Conservation (phyloP, 129 eudicot genomes). For the Flaveria robusta region DNA sequence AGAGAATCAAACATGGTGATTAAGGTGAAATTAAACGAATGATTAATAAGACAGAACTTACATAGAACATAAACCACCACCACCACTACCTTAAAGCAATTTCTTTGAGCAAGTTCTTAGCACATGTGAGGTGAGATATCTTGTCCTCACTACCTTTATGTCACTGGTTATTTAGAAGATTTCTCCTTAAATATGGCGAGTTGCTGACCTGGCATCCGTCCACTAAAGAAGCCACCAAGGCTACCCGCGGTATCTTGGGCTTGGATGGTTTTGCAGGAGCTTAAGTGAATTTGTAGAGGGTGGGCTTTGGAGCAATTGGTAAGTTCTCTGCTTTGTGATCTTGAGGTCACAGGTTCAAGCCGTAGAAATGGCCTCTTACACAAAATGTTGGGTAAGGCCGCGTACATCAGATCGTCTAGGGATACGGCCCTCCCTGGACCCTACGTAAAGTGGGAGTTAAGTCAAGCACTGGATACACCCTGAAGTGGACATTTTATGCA, state of each 20-base stretch:
- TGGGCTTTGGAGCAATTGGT: too few species aligned
- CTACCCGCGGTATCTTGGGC: too few species aligned
- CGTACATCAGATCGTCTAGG: too few species aligned
- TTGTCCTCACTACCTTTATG: not conserved
- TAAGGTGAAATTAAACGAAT: slow-evolving; percentile 34
- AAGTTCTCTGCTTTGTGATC: too few species aligned
- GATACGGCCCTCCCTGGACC: too few species aligned
- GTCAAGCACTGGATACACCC: too few species aligned
- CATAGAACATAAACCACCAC: slow-evolving; percentile 5
- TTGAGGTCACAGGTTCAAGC: too few species aligned
- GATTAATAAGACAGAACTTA: slow-evolving; percentile 40
- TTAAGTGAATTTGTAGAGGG: slow-evolving; percentile 23
- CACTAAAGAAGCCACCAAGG: too few species aligned
- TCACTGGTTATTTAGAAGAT: slow-evolving; percentile 27
- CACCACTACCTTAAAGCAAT: slow-evolving; percentile 21
- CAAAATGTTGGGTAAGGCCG: too few species aligned
- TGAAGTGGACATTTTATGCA: slow-evolving; percentile 59
- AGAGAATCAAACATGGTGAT: not conserved
- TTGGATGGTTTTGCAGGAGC: slow-evolving; percentile 90
- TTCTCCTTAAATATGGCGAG: slow-evolving; percentile 39
- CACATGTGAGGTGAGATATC: too few species aligned
- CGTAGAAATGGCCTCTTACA: too few species aligned
- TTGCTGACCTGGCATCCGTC: slow-evolving; percentile 38
- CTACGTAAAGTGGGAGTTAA: too few species aligned
- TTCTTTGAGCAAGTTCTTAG: slow-evolving; percentile 39